Evolutionary conservation across 2,329 filamentous ascomycete species (phyloP), one percentile per base, ranked within the genome.

Genomic region (Talaromyces sp.): DNA sequence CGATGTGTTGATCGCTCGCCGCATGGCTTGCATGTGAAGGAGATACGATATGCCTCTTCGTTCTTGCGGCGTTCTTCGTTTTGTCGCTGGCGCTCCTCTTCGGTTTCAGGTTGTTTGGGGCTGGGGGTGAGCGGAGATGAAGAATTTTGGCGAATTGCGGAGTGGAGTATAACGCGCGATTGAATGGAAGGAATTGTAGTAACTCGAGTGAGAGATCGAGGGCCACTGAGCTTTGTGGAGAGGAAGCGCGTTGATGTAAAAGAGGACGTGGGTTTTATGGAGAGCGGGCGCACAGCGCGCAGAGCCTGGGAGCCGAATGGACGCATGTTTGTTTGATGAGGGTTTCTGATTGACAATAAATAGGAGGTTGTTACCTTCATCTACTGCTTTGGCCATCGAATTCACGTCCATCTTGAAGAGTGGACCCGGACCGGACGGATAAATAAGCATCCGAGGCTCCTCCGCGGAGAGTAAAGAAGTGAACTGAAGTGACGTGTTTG

Each of bases 11-110:
- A 95, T 52, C 92, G 87, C 32, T 83, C 77, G 41, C 81, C 79
- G 76, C 94, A 99, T 29, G 90, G 90, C 54, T 89, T 86, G 82
- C 94, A 99, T 62, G 94, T 99, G 72, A 99, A 97, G 45, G 86
- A 89, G 60, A 99, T 81, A 63, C 91, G 82, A 75, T 97, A 99
- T 52, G 89, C 85, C 1, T 90, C 90, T 62, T 85, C 69, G 55
- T 74, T 57, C 55, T 72, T 63, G 57, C 74, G 65, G 56, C 73
- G 65, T 47, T 68, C 52, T 62, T 69, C 60, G 60, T 73, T 73
- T 45, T 64, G 57, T 35, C 72, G 71, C 33, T 65, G 65, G 49
- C 71, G 64, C 49, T 68, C 58, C 45, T 69, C 62, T 51, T 70
- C 67, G 29, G 61, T 65, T 52, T 70, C 55, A 20, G 63, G 49